Conservation (phyloP, 805 yeast genomes). For the Saccharomycopsis vini region DNA sequence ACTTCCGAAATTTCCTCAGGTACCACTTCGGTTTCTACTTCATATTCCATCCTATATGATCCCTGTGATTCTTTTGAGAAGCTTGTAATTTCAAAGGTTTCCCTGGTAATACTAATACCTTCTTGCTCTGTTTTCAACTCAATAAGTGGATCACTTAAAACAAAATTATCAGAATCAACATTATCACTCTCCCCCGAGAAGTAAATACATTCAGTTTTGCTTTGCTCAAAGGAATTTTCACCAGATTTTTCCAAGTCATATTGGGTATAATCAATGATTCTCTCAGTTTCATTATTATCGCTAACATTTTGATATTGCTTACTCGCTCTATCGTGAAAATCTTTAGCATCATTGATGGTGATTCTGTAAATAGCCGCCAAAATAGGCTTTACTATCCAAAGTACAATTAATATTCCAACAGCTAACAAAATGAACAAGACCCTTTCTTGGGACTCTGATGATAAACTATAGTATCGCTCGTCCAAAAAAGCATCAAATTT, state of each 20-base stretch:
- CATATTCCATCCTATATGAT: too few relatives aligned
- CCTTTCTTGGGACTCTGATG: constrained; percentile 4
- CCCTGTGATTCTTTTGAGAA: neutral
- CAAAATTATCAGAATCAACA: neutral
- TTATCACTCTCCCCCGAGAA: neutral
- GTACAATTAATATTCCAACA: neutral
- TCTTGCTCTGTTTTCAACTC: neutral
- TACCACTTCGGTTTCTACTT: neutral
- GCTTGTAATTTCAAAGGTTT: neutral
- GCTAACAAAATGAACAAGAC: neutral
- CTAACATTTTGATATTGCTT: constrained; percentile 3
- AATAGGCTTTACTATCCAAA: constrained; percentile 3
- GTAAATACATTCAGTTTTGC: neutral
- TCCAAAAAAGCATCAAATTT: neutral
- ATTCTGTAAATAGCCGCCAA: neutral
- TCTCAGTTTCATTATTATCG: neutral
- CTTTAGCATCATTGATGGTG: constrained; percentile 11
- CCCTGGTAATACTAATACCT: neutral
- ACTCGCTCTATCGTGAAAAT: constrained; percentile 9
- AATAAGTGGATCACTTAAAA: neutral
- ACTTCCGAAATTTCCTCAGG: neutral
- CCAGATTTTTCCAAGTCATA: neutral
- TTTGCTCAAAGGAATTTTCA: neutral
- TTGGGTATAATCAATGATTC: neutral
- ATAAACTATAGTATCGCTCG: constrained; percentile 8